Conservation (phyloP, 345 rosid genomes). For the Heritiera littoralis region DNA sequence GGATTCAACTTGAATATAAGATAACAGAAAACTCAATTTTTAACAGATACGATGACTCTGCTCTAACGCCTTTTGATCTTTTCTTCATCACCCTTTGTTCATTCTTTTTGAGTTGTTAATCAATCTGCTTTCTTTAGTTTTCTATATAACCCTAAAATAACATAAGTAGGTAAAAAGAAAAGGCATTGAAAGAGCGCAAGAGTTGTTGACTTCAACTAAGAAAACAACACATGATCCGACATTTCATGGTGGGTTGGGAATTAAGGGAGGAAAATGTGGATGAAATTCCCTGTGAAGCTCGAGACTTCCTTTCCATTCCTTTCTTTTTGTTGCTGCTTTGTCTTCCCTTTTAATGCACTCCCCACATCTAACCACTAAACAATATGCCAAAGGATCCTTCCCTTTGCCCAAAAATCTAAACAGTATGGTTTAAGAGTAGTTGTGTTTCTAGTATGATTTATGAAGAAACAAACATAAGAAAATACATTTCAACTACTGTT, state of each 20-base stretch:
- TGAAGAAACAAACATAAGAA: conserved; percentile 11
- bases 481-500: background rate
- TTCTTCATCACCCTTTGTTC: background rate
- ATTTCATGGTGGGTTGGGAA: conserved; percentile 38
- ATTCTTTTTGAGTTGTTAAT: background rate
- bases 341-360: conserved; percentile 30
- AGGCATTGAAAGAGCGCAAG: conserved; percentile 13
- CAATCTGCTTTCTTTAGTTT: background rate
- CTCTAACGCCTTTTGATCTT: background rate
- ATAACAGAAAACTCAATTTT: too few species aligned
- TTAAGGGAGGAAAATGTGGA: conserved; percentile 31
- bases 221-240: conserved; percentile 45
- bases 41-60: too few species aligned
- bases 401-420: background rate
- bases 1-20: too few species aligned
- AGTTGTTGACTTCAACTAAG: conserved; percentile 28
- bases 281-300: conserved; percentile 43
- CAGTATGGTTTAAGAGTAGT: background rate
- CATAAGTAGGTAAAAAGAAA: too few species aligned
- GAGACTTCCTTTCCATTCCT: conserved; percentile 15
- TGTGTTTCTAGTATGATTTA: background rate
- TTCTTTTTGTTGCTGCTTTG: conserved; percentile 6
- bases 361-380: conserved; percentile 12
- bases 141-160: background rate
- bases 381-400: background rate